A percentile compares a stretch with the other conserved stretches of the same genome.
Conservation (phyloP, 495 filamentous ascomycete genomes). For the Poronia punctata region DNA sequence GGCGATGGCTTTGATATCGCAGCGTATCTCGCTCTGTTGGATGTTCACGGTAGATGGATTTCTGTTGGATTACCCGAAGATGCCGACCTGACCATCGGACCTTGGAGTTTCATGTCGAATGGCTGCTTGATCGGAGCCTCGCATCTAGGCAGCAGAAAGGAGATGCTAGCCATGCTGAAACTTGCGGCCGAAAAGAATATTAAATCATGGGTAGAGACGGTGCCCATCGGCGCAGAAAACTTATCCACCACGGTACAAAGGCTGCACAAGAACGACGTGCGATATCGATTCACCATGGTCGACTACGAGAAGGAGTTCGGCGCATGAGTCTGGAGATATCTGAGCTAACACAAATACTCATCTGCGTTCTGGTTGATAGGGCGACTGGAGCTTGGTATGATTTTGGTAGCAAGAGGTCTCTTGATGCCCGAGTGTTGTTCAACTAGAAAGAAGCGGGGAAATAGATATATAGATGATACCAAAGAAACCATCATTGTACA, state of each 20-base stretch:
- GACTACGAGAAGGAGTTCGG: constrained; percentile 45
- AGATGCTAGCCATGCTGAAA: constrained; percentile 79
- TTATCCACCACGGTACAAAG: constrained; percentile 59
- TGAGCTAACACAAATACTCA: neutral
- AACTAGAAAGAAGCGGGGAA: too few species aligned
- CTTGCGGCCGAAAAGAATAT: constrained; percentile 75
- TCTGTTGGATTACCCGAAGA: constrained; percentile 79
- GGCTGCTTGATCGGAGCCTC: constrained; percentile 75
- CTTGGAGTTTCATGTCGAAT: constrained; percentile 67
- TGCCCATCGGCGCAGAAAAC: constrained; percentile 63
- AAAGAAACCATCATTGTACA: too few species aligned
- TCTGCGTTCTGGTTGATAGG: neutral
- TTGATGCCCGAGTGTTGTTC: too few species aligned
- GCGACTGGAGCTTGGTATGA: neutral
- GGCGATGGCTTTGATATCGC: constrained; percentile 49
- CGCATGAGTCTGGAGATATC: constrained; percentile 3
- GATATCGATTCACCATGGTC: constrained; percentile 47
- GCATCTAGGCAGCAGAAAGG: constrained; percentile 72
- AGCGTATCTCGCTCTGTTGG: constrained; percentile 70
- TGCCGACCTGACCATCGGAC: constrained; percentile 64
- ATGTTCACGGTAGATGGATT: constrained; percentile 78
- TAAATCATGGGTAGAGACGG: constrained; percentile 73
- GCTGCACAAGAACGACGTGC: constrained; percentile 60
- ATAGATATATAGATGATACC: too few species aligned
- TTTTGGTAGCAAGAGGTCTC: too few species aligned